Evolutionary conservation across 345 rosid species (phyloP), one percentile per base, ranked within the genome.

Genomic region (Dipteronia dyeriana): DNA sequence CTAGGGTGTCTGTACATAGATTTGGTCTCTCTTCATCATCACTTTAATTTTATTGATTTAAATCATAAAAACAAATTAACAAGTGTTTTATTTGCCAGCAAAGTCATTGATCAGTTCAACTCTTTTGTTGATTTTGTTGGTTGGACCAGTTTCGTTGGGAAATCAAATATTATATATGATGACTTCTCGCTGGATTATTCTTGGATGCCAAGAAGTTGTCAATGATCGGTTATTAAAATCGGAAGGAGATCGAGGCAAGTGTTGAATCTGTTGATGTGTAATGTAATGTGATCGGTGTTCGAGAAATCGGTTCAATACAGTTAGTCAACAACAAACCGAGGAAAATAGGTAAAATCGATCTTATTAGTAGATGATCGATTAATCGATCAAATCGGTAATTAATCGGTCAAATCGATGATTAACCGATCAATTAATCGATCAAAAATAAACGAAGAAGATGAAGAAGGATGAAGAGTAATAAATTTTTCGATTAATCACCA

Each of bases 1-100:
- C 87, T 78, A 80, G 84, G 81, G 76, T 66, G 68, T 57, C 84
- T 86, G 89, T 74, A 86, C 82, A 66, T 79, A 38, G 85, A 79
- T 79, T 84, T 84, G 73, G 80, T 77, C 31, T 59, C 63, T 20
- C 63, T 20, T 57, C 20, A 4, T 17, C n/a, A 2, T 45, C 49
- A 9, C 49, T 45, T 45, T 41, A 41, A 6, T 41, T 41, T 41
- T 41, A 34, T 8, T 41, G 8, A 41, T 4, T 57, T 57, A 19
- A 57, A 57, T 57, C 10, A 57, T 14, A 49, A 49, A 51, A 53
- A 53, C 7, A 53, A 3, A 11, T n/a, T 9, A 51, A 51, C 7
- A 51, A 2, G 25, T n/a, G 22, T 59, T n/a, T n/a, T 1, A 16
- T 20, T n/a, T 65, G 71, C 61, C 71, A 64, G 71, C 71, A 66